Base-by-base conservation (phyloP, 2,329 filamentous ascomycete genomes). In the Penicillium sumatraense region DNA sequence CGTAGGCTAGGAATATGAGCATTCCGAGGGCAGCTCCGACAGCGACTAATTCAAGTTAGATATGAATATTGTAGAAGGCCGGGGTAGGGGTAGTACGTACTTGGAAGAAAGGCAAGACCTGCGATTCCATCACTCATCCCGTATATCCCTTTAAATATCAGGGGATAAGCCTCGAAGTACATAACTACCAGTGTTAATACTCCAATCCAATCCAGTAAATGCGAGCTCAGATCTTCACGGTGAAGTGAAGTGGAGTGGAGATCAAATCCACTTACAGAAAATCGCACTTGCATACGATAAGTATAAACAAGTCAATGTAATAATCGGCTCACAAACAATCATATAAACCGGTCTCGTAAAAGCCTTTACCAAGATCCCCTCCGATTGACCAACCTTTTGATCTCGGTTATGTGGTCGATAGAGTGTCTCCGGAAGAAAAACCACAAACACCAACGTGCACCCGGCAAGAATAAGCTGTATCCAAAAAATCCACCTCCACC, bases 391-490 rank as follows among this genome's bases (percentile, higher is more conserved):
- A n/a, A n/a, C n/a, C n/a, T n/a, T n/a, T n/a, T n/a, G n/a, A 6
- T 9, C 21, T 20, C 20, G 33, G 4, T 11, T 42, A 16, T 44
- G 9, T 14, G 14, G 21, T 3, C 11, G 20, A 14, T 2, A 84
- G 63, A 81, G 87, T 1, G 85, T 87, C 68, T 89, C 86, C 8
- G 85, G 88, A 56, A 91, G 80, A 54, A 86, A 78, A n/a, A 85
- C 51, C 10, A 90, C 72, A 1, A 86, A 73, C 2, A 86, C 71
- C 67, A 87, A 78, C 1, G 86, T 86, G 6, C 58, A 62, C 1
- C 58, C 73, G 1, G 87, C 89, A 55, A 89, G 79, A 21, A 91
- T 88, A 8, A 89, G 78, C 7, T 76, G 86, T 13, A 90, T 80
- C 86, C 75, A 78, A 36, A 78, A 79, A 0, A 70, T 66, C 73